phyloP scores from a whole-genome alignment of 1,139 yeast species.

The Kluyveromyces marxianus region DNA sequence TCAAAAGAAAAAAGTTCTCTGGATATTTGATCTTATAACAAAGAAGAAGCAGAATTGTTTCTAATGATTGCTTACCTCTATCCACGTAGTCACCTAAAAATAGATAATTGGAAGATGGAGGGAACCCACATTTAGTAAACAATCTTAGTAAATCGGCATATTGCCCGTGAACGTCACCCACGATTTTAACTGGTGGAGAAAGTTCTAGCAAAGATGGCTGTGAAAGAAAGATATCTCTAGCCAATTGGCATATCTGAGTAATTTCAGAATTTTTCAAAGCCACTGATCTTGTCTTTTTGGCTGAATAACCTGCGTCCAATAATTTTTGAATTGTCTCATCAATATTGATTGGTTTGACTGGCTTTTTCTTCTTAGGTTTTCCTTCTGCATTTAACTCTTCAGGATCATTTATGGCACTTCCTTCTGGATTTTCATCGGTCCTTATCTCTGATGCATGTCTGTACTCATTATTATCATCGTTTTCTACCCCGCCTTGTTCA shows the following conservation, averaged over 20 bases:
- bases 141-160: conserved; percentile 84
- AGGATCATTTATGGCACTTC: conserved; percentile 7
- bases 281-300: conserved; percentile 82
- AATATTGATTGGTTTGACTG: conserved; percentile 49
- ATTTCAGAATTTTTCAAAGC: conserved; percentile 86
- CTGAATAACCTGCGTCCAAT: conserved; percentile 91
- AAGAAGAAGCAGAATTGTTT: conserved; percentile 73
- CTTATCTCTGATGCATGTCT: conserved; percentile 2
- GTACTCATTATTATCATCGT: not conserved
- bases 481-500: not conserved
- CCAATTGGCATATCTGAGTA: conserved; percentile 73
- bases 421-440: conserved; percentile 6
- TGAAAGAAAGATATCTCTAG: conserved; percentile 77
- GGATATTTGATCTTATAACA: conserved; percentile 95
- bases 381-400: conserved; percentile 13
- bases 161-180: conserved; percentile 97
- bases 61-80: conserved; percentile 90
- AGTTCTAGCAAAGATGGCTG: conserved; percentile 87
- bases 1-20: conserved; percentile 81
- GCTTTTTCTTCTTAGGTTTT: conserved; percentile 23
- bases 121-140: conserved; percentile 94
- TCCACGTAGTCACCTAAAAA: conserved; percentile 96
- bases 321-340: conserved; percentile 86
- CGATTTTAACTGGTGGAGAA: conserved; percentile 93
- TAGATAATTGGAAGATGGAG: conserved; percentile 89